Base-by-base conservation (phyloP, 768 basidiomycete genomes). In the Kwoniella mangroviensis region DNA sequence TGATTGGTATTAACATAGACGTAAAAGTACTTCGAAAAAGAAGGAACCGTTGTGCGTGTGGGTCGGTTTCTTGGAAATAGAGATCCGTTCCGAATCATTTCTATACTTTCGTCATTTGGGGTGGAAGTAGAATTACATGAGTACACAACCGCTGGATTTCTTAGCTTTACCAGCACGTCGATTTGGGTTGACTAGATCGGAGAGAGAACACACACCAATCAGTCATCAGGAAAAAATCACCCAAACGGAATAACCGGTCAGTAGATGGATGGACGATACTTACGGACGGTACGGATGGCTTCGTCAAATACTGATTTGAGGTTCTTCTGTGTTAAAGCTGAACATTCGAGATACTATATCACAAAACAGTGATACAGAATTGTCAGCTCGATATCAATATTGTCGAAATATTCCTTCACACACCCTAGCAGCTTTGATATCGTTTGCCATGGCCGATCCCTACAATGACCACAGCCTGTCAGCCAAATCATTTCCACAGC, bases 271-370 rank as follows among this genome's bases (percentile, higher is more conserved):
- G 40, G 7, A 21, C 15, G 17, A 55, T 24, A 78, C 79, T 76
- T 43, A 80, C 79, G 71, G 75, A 81, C 82, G 7, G 79, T 79
- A 57, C 79, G 69, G 71, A 84, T 84, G 7, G 83, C 83, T 62
- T 84, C 83, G 67, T 84, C 83, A 69, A 84, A 84, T 54, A 84
- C 82, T 13, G 77, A 79, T 79, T 83, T 84, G 19, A 84, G 65
- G 4, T 79, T 78, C 62, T 81, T 81, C 67, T 84, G 83, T 6
- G 82, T 84, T 58, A 83, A 67, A 53, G 82, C 82, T 2, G 79
- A 81, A 66, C 81, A 80, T 65, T 81, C 78, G 34, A 81, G 69
- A 73, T 81, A 81, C 81, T 82, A 28, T 21, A 3, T n/a, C n/a
- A n/a, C n/a, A n/a, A n/a, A n/a, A n/a, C n/a, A n/a, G n/a, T n/a